Conservation (phyloP, 441 rosid genomes). For the Syzygium syzygioides region DNA sequence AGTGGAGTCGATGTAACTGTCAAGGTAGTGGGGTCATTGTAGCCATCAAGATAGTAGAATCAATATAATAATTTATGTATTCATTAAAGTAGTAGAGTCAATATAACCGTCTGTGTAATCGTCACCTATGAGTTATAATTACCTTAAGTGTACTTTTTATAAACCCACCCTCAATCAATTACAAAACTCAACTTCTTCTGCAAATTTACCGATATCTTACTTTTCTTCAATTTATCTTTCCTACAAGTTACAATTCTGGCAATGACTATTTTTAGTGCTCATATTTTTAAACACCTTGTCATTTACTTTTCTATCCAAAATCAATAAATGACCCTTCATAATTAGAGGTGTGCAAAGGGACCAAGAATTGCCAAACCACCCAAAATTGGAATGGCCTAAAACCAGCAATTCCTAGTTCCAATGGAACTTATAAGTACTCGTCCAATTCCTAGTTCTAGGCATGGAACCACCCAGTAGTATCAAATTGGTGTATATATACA, state of each 20-base stretch:
- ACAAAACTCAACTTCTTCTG: neutral
- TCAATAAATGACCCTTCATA: neutral
- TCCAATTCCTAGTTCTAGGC: too few relatives aligned
- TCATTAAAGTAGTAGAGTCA: neutral
- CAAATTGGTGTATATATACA: too few relatives aligned
- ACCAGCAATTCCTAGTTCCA: too few relatives aligned
- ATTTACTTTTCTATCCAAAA: neutral
- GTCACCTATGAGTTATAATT: neutral
- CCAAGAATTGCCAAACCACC: too few relatives aligned
- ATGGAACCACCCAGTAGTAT: too few relatives aligned
- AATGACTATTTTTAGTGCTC: neutral
- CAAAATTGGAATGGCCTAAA: too few relatives aligned
- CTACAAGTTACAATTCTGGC: neutral
- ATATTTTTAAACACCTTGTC: neutral
- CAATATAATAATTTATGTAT: neutral
- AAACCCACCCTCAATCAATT: neutral
- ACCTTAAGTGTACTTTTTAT: neutral
- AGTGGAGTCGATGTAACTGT: neutral
- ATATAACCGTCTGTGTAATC: neutral
- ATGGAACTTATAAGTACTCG: too few relatives aligned
- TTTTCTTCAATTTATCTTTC: neutral
- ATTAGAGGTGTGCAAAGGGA: too few relatives aligned
- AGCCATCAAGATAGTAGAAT: neutral
- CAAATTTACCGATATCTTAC: neutral
- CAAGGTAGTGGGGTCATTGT: neutral